Evolutionary conservation across 1,139 yeast species (phyloP), one percentile per base, ranked within the genome.

Genomic region (Sugiyamaella xylanicola): DNA sequence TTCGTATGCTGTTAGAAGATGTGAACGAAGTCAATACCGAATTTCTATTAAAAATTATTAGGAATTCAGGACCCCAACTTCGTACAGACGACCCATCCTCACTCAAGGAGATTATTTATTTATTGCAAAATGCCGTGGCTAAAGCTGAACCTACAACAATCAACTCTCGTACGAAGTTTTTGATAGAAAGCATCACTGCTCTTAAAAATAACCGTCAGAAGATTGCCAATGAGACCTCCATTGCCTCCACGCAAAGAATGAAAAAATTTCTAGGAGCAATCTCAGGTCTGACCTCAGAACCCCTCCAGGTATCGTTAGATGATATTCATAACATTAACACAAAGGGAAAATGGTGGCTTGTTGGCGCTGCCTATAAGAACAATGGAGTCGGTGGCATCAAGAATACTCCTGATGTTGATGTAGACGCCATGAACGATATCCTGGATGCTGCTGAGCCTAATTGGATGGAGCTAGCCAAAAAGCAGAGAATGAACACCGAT

Each of bases 281-380:
- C 7, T 55, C 67, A 13, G 66, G 67, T 37, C 76, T 78, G 49
- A 72, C 75, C 45, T 16, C 19, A 4, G 99, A 93, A 54, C 89
- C 99, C 1, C 77, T 95, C 32, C 91, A 88, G 63, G 98, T 93
- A 0, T 77, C 90, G 1, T 75, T 95, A 35, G 85, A 83, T 49
- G 99, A 95, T 73, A 91, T 95, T 56, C 83, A 82, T 51, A 83
- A 82, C 60, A 79, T 89, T 27, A 88, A 85, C 11, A 81, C 85
- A 0, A 81, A 84, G 61, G 99, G 99, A 55, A 93, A 92, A 71
- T 95, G 99, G 99, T 95, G 99, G 99, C 77, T 93, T 44, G 92
- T 95, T 37, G 99, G 99, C 46, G 88, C 98, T 2, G 97, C 99
- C 0, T 93, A 98, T 97, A 87, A 83, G 46, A 73, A 70, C 48